A percentile compares a stretch with the other conserved stretches of the same genome.
Conservation (phyloP, 2,329 filamentous ascomycete species). For the Mycocentrospora acerina region DNA sequence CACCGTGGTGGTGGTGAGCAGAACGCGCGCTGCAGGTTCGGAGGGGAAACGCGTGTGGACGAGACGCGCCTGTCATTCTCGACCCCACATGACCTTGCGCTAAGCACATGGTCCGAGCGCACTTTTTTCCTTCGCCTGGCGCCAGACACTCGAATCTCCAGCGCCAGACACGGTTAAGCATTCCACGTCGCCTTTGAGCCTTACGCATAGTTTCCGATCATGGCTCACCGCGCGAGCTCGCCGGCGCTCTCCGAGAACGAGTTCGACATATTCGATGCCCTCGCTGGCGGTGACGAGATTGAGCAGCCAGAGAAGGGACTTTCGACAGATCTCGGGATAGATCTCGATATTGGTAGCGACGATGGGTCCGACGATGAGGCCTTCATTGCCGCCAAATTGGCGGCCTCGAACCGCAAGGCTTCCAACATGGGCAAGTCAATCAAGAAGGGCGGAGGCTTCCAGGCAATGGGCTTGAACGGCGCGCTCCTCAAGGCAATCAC, state of each 20-base stretch:
- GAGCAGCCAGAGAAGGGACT: conserved; percentile 44
- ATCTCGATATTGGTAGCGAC: conserved; percentile 51
- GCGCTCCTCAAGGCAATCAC: conserved; percentile 87
- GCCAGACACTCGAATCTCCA: conserved; percentile 1
- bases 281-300: conserved; percentile 65
- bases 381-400: conserved; percentile 87
- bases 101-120: conserved; percentile 21
- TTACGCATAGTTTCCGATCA: conserved; percentile 39
- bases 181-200: conserved; percentile 8
- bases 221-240: conserved; percentile 74
- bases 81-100: conserved; percentile 23
- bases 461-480: conserved; percentile 86
- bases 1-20: conserved; percentile 8
- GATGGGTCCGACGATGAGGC: conserved; percentile 71
- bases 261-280: conserved; percentile 80
- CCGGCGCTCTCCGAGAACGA: conserved; percentile 86
- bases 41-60: conserved; percentile 14
- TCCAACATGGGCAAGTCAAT: conserved; percentile 78
- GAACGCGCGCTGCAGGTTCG: conserved; percentile 7
- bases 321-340: conserved; percentile 39
- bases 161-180: conserved; percentile 10
- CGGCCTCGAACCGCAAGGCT: conserved; percentile 82
- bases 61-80: conserved; percentile 30
- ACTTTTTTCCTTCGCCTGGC: conserved; percentile 19
- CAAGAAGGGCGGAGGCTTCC: conserved; percentile 96